Base-by-base conservation (phyloP, 176 grass and related monocot genomes). In the Carex pumila region DNA sequence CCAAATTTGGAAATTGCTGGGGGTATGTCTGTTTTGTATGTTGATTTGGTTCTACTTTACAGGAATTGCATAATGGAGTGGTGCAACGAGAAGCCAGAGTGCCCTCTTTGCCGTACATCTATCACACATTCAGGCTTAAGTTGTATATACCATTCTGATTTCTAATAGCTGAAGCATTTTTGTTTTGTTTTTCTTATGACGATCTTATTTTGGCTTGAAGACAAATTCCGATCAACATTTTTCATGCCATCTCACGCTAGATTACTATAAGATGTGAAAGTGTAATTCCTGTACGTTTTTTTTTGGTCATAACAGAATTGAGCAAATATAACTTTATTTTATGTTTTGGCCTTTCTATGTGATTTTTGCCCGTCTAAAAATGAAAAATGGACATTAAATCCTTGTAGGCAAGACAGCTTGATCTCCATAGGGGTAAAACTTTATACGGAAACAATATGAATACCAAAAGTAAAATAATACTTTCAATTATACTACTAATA, bases 41-140 rank as follows among this genome's bases (percentile, higher is more conserved):
- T 79, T 78, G 18, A 50, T 47, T 85, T 85, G 39, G 7, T 49
- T 11, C 79, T 36, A 82, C 84, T 70, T 21, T 90, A 83, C 88
- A 95, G 96, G 96, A 95, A 90, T 77, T 99, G 96, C 76, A 95
- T 99, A 85, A 99, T 95, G 93, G 93, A 95, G 85, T 95, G 96
- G 96, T 99, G 96, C 85, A 99, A 95, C 21, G 96, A 99, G 88
- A 99, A 99, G 86, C 96, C 89, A 29, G 93, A 99, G 78, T 99
- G 96, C 65, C 96, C 96, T 62, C 89, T 99, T 63, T 94, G 96
- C 85, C 86, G 91, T 60, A 95, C 89, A 81, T 86, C 93, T 4
- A 94, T 99, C 80, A 94, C 91, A 37, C 96, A 99, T 89, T 95
- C 93, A 59, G 92, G 86, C 86, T 87, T 99, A 80, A 93, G 95